phyloP scores from a whole-genome alignment of 345 rosid genomes.

The Dipteronia dyeriana region DNA sequence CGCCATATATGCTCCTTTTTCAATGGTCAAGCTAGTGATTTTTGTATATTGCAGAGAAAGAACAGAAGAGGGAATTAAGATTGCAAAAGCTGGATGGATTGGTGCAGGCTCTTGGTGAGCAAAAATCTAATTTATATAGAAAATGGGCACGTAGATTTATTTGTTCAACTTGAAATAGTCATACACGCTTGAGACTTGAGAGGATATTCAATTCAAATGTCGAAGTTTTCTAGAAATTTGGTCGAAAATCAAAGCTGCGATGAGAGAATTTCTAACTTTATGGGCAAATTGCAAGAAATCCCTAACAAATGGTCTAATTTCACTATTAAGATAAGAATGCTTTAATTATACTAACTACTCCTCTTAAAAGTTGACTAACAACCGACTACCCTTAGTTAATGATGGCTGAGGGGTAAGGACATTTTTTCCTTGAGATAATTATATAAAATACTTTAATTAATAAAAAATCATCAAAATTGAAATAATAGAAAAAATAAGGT shows the following conservation, averaged over 20 bases:
- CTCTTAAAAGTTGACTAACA: no score
- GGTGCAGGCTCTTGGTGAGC: neutral
- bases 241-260: constrained; percentile 4
- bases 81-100: neutral
- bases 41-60: neutral
- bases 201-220: constrained; percentile 20
- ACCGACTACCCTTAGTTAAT: no score
- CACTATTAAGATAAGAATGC: no score
- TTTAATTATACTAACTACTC: no score
- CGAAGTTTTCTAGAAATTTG: neutral
- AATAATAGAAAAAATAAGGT: no score
- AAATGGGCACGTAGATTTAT: neutral
- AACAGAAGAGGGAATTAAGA: neutral
- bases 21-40: neutral
- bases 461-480: no score
- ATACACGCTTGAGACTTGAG: constrained; percentile 15
- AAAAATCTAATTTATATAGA: neutral
- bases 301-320: no score
- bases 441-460: no score
- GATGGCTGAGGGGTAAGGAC: no score
- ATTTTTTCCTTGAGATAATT: no score
- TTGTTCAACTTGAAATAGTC: constrained; percentile 7
- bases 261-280: neutral
- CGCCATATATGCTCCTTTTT: constrained; percentile 35
- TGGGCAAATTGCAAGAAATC: neutral